These are phyloP conservation scores for Plasmodium reichenowi DNA, from an alignment of 169 alveolate genomes.

Conservation along the genomic window DNA sequence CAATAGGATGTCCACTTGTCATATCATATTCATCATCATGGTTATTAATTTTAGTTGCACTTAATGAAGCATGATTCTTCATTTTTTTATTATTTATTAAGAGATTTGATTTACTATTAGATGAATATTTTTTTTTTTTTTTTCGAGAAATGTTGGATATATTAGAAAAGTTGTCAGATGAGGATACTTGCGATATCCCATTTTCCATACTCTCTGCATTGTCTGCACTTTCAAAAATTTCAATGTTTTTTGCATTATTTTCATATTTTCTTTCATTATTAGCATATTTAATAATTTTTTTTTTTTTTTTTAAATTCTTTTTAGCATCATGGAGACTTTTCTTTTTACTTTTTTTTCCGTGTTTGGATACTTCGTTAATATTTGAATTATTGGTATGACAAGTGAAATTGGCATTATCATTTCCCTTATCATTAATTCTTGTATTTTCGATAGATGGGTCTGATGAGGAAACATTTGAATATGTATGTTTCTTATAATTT, in stretches of 20 bases:
- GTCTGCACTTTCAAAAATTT: not conserved
- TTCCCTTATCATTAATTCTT: conserved; percentile 9
- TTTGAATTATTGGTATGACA: conserved; percentile 9
- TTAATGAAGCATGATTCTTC: conserved; percentile 7
- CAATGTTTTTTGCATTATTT: no score
- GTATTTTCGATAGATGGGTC: conserved; percentile 21
- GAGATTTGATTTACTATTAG: conserved; percentile 1
- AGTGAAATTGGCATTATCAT: not conserved
- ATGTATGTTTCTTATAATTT: conserved; percentile 46
- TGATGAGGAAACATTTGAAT: conserved; percentile 14
- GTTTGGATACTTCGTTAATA: conserved; percentile 11
- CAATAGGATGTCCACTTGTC: no score
- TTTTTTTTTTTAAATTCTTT: conserved; percentile 60
- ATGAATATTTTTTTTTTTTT: conserved; percentile 1
- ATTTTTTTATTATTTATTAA: not conserved
- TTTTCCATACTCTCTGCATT: conserved; percentile 15
- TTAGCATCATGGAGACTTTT: conserved; percentile 46
- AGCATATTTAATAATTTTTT: conserved; percentile 46
- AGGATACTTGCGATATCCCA: conserved; percentile 24
- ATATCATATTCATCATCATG: not conserved
- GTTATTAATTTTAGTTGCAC: not conserved
- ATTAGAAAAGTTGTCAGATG: conserved; percentile 49
- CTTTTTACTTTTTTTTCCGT: conserved; percentile 35
- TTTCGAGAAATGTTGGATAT: conserved; percentile 32
- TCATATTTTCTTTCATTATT: conserved; percentile 28